Evolutionary conservation across 768 basidiomycete genomes (phyloP).

Genomic region (Boletus fagicola): DNA sequence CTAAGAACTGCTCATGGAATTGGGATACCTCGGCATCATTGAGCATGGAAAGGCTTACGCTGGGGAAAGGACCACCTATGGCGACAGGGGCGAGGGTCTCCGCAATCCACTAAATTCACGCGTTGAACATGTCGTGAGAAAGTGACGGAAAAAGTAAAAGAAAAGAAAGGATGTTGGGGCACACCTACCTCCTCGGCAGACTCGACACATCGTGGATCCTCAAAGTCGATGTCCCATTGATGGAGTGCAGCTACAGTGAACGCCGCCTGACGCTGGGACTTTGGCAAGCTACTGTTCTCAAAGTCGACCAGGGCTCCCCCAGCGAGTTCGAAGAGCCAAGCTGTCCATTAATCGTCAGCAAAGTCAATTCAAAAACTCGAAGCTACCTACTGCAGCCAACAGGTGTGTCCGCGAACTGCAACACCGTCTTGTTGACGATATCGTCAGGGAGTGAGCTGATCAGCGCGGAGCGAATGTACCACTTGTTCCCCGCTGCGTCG

Average conservation of each 20-base stretch:
- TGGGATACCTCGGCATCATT: conserved; percentile 17
- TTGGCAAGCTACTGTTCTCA: conserved; percentile 72
- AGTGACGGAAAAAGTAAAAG: neutral
- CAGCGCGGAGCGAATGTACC: conserved; percentile 88
- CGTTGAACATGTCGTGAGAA: conserved; percentile 12
- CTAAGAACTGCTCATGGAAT: conserved; percentile 59
- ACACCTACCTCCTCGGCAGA: conserved; percentile 74
- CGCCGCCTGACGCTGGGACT: conserved; percentile 71
- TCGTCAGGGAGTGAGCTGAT: conserved; percentile 85
- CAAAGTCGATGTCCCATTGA: conserved; percentile 85
- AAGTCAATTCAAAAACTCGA: neutral
- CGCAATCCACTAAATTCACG: conserved; percentile 64
- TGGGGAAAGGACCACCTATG: conserved; percentile 79
- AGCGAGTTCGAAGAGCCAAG: conserved; percentile 90
- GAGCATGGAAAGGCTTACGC: conserved; percentile 50
- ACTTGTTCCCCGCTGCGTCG: conserved; percentile 68
- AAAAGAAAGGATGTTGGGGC: neutral
- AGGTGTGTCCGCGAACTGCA: conserved; percentile 78
- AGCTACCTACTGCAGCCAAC: conserved; percentile 81
- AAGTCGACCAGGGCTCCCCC: conserved; percentile 77
- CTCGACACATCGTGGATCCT: conserved; percentile 76
- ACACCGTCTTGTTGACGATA: conserved; percentile 77
- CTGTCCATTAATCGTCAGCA: conserved; percentile 36
- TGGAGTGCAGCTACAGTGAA: conserved; percentile 90
- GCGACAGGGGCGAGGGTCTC: conserved; percentile 69